Conservation (phyloP, 2,329 filamentous ascomycete species). For the Calonectria pseudoturangicola region DNA sequence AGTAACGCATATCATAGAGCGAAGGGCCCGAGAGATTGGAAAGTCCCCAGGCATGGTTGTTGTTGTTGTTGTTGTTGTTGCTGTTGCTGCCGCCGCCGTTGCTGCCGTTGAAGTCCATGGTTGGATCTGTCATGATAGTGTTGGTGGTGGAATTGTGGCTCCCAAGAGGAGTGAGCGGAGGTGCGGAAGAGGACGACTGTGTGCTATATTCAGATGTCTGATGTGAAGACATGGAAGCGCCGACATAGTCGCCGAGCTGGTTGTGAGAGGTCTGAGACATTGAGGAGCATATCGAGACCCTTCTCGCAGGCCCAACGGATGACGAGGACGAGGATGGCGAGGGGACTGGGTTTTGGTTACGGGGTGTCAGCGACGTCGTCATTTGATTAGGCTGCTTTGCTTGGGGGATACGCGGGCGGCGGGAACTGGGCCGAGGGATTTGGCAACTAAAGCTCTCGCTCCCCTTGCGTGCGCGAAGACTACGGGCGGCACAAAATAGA, state of each 20-base stretch:
- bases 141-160: neutral
- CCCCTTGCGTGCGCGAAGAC: slow-evolving; percentile 1
- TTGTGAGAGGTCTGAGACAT: slow-evolving; percentile 10
- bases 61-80: neutral
- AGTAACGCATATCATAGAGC: neutral
- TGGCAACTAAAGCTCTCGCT: slow-evolving; percentile 1
- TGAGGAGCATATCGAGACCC: slow-evolving; percentile 20
- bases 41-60: too few species aligned
- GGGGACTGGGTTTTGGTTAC: slow-evolving; percentile 6
- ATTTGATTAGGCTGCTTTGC: slow-evolving; percentile 11
- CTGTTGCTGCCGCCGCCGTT: too few species aligned
- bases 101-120: neutral
- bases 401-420: slow-evolving; percentile 1
- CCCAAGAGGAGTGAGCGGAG: neutral
- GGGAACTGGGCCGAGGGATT: slow-evolving; percentile 6
- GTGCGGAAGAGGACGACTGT: slow-evolving; percentile 5
- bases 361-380: slow-evolving; percentile 4
- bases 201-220: slow-evolving; percentile 16
- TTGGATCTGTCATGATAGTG: slow-evolving; percentile 1
- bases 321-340: slow-evolving; percentile 11
- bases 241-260: neutral
- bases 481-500: slow-evolving; percentile 18
- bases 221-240: neutral
- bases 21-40: neutral
- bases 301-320: neutral